Evolutionary conservation across 2,329 filamentous ascomycete species (phyloP), one percentile per base, ranked within the genome.

Genomic region (Exophiala phaeomuriformis): DNA sequence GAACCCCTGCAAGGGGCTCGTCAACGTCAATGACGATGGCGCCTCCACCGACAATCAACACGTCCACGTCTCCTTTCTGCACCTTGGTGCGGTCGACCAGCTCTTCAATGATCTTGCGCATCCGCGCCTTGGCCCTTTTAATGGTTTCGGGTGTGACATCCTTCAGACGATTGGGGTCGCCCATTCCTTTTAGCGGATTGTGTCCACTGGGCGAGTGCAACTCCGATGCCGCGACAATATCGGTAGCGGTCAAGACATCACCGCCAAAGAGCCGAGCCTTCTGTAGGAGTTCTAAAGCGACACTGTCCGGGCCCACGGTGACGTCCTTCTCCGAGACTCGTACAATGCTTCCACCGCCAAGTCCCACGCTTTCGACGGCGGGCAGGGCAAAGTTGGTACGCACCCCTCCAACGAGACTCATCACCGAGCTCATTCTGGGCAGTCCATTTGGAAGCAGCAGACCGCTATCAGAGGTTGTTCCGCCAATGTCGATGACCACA

Each of bases 391-490:
- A 83, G 62, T 85, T 84, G 69, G 81, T 81, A 5, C 80, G 73
- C 1, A 86, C 79, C 0, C 82, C 83, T 0, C 78, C 78, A 2
- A 85, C 69, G 32, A 83, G 76, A 33, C 78, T 82, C 57, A 81
- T 84, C 0, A 81, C 80, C 3, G 81, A 78, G 47, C 80, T 77
- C 64, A 84, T 79, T 32, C 81, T 73, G 0, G 83, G 83, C 47
- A 85, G 82, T 0, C 83, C 82, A 46, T 78, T 84, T 0, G 77
- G 72, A 4, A 82, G 72, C 2, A 86, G 65, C 0, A 83, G 66
- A 0, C 83, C 81, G 7, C 84, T 79, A 59, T 85, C 83, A 0
- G 81, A 79, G 0, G 82, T 85, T 0, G 83, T 86, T 2, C 83
- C 82, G 0, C 83, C 83, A 49, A 86, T 79, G 61, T 86, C 83